Conservation (phyloP, 148 eudicot genomes). For the Chenopodium quinoa region DNA sequence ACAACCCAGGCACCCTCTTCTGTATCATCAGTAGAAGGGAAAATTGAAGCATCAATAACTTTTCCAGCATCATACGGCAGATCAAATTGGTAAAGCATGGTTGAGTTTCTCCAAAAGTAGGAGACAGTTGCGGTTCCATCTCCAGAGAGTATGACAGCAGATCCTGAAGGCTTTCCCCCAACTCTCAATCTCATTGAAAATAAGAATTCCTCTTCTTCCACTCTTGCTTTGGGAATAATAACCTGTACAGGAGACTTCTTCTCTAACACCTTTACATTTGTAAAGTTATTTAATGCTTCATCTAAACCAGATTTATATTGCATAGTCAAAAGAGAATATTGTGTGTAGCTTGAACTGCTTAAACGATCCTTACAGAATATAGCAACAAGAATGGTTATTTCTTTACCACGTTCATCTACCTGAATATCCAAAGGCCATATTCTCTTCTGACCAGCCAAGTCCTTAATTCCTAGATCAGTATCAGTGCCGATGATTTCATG, state of each 20-base stretch:
- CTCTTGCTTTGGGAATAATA: slow-evolving; percentile 88
- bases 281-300: slow-evolving; percentile 35
- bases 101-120: slow-evolving; percentile 61
- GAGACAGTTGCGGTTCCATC: slow-evolving; percentile 96
- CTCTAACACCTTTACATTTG: slow-evolving; percentile 60
- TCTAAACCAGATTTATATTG: slow-evolving; percentile 75
- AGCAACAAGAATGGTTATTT: slow-evolving; percentile 74
- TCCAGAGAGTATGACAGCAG: slow-evolving; percentile 84
- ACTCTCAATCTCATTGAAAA: slow-evolving; percentile 84
- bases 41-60: slow-evolving; percentile 90
- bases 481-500: slow-evolving; percentile 83
- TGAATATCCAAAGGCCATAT: slow-evolving; percentile 95
- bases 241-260: slow-evolving; percentile 80
- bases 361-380: slow-evolving; percentile 81
- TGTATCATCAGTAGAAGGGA: slow-evolving; percentile 67
- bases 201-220: slow-evolving; percentile 81
- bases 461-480: slow-evolving; percentile 81
- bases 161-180: slow-evolving; percentile 95
- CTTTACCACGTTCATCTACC: slow-evolving; percentile 74
- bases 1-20: slow-evolving; percentile 92
- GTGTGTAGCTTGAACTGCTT: slow-evolving; percentile 87
- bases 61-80: slow-evolving; percentile 97
- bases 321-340: slow-evolving; percentile 90
- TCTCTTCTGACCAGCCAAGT: slow-evolving; percentile 88
- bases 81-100: slow-evolving; percentile 86